Base-by-base conservation (phyloP, 768 basidiomycete species). In the Dentipellis fragilis region DNA sequence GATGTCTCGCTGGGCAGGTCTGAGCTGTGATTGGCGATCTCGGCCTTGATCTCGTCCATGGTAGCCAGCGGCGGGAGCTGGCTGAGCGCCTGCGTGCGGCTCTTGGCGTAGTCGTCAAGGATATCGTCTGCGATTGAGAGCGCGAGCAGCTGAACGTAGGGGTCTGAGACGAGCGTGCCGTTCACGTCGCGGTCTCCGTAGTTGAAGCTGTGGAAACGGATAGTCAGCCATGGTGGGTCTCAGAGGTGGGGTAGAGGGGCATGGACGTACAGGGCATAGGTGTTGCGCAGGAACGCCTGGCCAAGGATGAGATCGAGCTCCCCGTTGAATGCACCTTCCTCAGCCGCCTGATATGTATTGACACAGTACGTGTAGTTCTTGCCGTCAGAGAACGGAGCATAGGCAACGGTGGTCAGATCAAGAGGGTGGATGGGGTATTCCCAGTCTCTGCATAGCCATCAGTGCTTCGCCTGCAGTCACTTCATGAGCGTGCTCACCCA, bases 241-340 rank as follows among this genome's bases (percentile, higher is more conserved):
- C 6, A 49, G 21, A 49, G 8, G 10, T 10, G 21, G n/a, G 22
- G 12, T 49, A 9, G 29, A 42, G 10, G 12, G n/a, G 47, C 21
- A 49, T 21, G 19, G 17, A 17, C 59, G 12, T 21, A 60, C 59
- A 45, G 10, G 11, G 42, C n/a, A 45, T 45, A 45, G 9, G 42
- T 17, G 14, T 45, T 45, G 14, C 19, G 42, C 42, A 45, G 19
- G 16, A 45, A 45, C 6, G 42, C n/a, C 19, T 45, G 42, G 7
- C 42, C 42, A 6, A 45, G 10, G n/a, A 45, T 45, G 14, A 45
- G n/a, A 10, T 45, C 42, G n/a, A 45, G 42, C 42, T 19, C 42
- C 4, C n/a, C n/a, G n/a, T 19, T 19, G 19, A 45, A 45, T 16
- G 14, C n/a, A 6, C 16, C 10, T 14, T 19, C 42, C 14, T 45